A percentile compares a stretch with the other conserved stretches of the same genome.
Conservation (phyloP, 1,284 basidiomycete species). For the Trametes versicolor region DNA sequence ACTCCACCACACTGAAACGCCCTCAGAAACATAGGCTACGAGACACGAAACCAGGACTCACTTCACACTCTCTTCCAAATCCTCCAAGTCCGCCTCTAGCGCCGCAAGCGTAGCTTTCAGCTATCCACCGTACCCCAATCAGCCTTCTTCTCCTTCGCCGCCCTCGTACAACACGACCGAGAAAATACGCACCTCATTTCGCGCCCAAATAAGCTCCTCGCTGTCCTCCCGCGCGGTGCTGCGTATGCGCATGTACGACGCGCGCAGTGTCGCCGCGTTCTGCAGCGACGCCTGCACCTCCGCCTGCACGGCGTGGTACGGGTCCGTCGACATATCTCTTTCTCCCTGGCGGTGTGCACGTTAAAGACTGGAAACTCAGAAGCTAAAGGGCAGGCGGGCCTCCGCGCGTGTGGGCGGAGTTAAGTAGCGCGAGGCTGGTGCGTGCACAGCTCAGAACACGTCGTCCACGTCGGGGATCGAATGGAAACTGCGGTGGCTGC, state of each 20-base stretch:
- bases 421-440: conserved; percentile 3
- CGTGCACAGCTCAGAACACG: not conserved
- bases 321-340: conserved; percentile 73
- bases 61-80: conserved; percentile 89
- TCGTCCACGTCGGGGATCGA: conserved; percentile 4
- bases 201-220: conserved; percentile 78
- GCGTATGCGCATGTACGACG: conserved; percentile 82
- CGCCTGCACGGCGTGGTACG: conserved; percentile 82
- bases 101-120: conserved; percentile 79
- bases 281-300: conserved; percentile 80
- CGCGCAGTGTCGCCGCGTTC: conserved; percentile 70
- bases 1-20: conserved; percentile 75
- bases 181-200: conserved; percentile 68
- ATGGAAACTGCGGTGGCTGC: not conserved
- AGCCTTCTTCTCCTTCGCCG: not conserved
- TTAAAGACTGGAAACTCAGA: not conserved
- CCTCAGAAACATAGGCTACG: not conserved
- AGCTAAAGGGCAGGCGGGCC: not conserved
- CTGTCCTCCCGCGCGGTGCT: conserved; percentile 73
- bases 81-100: conserved; percentile 87
- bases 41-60: conserved; percentile 45
- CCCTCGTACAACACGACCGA: not conserved
- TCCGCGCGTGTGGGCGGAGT: not conserved
- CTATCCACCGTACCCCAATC: conserved; percentile 47
- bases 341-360: not conserved